phyloP scores from a whole-genome alignment of 257 asterid genomes.

The Cruciata laevipes region DNA sequence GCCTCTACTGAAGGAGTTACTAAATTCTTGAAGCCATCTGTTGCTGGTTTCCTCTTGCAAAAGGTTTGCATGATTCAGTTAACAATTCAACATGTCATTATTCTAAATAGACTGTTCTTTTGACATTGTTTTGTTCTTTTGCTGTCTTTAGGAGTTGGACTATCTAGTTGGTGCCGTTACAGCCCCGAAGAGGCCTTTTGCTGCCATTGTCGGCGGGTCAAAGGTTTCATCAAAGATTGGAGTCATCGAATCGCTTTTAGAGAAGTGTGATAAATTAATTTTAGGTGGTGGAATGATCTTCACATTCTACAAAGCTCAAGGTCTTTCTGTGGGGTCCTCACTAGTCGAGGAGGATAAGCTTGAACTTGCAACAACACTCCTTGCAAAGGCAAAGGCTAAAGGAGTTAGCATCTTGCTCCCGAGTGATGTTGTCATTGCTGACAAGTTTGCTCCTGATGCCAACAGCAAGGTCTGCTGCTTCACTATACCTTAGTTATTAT shows the following conservation, averaged over 20 bases:
- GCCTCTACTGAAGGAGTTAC: slow-evolving; percentile 94
- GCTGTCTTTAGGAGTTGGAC: slow-evolving; percentile 57
- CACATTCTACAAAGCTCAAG: slow-evolving; percentile 89
- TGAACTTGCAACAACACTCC: slow-evolving; percentile 67
- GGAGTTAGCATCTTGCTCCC: slow-evolving; percentile 76
- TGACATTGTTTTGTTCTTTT: slow-evolving; percentile 5
- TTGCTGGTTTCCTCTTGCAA: slow-evolving; percentile 81
- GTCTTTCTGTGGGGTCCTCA: slow-evolving; percentile 79
- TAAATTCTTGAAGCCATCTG: slow-evolving; percentile 80
- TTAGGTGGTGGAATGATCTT: slow-evolving; percentile 94
- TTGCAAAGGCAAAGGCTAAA: slow-evolving; percentile 69
- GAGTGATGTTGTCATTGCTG: slow-evolving; percentile 70
- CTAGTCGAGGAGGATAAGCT: slow-evolving; percentile 93
- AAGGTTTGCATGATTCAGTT: slow-evolving; percentile 38
- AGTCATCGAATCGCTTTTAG: slow-evolving; percentile 81
- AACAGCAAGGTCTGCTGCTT: slow-evolving; percentile 57
- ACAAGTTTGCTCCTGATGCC: slow-evolving; percentile 90
- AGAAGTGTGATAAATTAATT: slow-evolving; percentile 59
- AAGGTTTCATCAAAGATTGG: slow-evolving; percentile 90
- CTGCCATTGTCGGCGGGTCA: slow-evolving; percentile 91
- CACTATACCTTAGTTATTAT: neutral
- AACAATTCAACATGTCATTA: neutral
- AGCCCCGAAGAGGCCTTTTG: slow-evolving; percentile 73
- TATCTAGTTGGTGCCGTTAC: slow-evolving; percentile 84
- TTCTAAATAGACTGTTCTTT: neutral